These are phyloP conservation scores for Globisporangium cystogenes DNA, from an alignment of 352 stramenopile species.

Conservation along the genomic window DNA sequence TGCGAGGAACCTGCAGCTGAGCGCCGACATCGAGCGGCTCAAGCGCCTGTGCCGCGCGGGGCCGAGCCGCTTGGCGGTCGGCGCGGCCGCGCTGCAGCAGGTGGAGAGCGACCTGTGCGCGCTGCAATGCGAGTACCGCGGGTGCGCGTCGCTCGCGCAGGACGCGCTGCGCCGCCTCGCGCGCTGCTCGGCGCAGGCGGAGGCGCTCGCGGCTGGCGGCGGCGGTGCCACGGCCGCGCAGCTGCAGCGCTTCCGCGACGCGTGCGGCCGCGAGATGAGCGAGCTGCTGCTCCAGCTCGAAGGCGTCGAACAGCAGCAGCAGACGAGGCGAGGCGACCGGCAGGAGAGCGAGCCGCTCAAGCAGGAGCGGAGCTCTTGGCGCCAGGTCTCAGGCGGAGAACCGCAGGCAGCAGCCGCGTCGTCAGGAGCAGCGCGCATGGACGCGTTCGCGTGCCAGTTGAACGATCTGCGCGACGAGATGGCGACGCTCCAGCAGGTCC, in stretches of 20 bases:
- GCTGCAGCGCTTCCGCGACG: slow-evolving; percentile 31
- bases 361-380: slow-evolving; percentile 20
- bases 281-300: slow-evolving; percentile 34
- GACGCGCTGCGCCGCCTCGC: slow-evolving; percentile 45
- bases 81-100: slow-evolving; percentile 26
- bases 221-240: slow-evolving; percentile 28
- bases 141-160: slow-evolving; percentile 38
- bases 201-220: slow-evolving; percentile 29
- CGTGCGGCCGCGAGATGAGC: slow-evolving; percentile 45
- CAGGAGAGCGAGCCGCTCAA: slow-evolving; percentile 20
- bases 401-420: slow-evolving; percentile 6
- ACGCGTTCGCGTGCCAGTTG: slow-evolving; percentile 36
- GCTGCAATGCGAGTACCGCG: slow-evolving; percentile 43
- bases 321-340: slow-evolving; percentile 13
- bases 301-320: slow-evolving; percentile 20
- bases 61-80: slow-evolving; percentile 24
- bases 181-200: slow-evolving; percentile 42
- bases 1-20: slow-evolving; percentile 36
- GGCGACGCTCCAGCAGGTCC: slow-evolving; percentile 41
- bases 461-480: slow-evolving; percentile 43
- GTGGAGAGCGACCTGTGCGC: slow-evolving; percentile 31
- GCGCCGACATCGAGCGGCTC: slow-evolving; percentile 28
- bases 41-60: slow-evolving; percentile 34
- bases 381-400: slow-evolving; percentile 4
- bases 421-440: neutral